phyloP scores from a whole-genome alignment of 2,329 filamentous ascomycete genomes.

The Trichoderma gracile region DNA sequence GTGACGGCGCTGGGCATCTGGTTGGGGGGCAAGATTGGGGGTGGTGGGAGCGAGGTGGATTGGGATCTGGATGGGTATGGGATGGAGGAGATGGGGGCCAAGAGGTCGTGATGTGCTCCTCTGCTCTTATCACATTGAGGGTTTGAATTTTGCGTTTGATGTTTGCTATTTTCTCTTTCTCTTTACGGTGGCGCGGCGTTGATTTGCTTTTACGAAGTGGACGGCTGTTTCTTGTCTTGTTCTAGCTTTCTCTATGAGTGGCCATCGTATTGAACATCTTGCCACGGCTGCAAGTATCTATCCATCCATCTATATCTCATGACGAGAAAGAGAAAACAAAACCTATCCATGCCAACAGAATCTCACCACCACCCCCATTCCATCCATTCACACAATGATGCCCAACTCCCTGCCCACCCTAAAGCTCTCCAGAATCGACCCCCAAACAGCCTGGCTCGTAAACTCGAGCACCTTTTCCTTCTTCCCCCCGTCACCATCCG shows the following conservation, averaged over 20 bases:
- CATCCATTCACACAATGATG: not conserved
- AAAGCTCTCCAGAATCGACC: constrained; percentile 39
- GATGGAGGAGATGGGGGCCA: constrained; percentile 70
- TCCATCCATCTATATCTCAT: not conserved
- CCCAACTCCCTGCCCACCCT: constrained; percentile 28
- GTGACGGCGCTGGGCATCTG: constrained; percentile 71
- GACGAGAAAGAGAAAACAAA: not conserved
- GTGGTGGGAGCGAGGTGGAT: constrained; percentile 50
- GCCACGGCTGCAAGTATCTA: not conserved
- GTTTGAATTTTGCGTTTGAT: not conserved
- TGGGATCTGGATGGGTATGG: constrained; percentile 63
- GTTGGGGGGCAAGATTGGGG: constrained; percentile 63
- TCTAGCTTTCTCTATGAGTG: not conserved
- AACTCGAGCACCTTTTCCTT: constrained; percentile 34
- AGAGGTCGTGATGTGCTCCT: constrained; percentile 51
- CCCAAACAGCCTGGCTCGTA: constrained; percentile 38
- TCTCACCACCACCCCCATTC: not conserved
- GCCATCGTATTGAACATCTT: too few relatives aligned
- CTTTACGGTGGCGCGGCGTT: constrained; percentile 12
- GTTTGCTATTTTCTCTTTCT: not conserved
- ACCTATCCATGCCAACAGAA: not conserved
- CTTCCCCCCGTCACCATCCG: not conserved
- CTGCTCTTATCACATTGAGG: too few relatives aligned
- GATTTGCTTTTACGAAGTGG: not conserved
- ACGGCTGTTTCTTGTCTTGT: not conserved